Conservation (phyloP, 2,329 filamentous ascomycete species). For the Trichoderma asperellum region DNA sequence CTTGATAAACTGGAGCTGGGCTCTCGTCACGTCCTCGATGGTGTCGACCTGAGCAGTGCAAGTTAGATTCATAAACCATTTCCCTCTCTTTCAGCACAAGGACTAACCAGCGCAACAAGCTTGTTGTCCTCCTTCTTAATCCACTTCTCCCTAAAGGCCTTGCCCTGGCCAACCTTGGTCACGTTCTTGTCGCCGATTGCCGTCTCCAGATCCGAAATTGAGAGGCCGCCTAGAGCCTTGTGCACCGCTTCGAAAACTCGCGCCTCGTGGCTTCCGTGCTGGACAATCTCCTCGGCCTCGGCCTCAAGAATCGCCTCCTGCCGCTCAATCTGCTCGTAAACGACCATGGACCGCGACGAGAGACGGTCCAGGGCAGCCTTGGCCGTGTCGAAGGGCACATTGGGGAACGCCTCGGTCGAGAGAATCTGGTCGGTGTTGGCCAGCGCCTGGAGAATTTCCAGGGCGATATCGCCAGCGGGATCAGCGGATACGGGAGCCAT, state of each 20-base stretch:
- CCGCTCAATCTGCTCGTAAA: slow-evolving; percentile 79
- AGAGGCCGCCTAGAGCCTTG: slow-evolving; percentile 75
- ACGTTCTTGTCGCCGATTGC: slow-evolving; percentile 73
- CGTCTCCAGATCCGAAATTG: slow-evolving; percentile 72
- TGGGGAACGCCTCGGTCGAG: slow-evolving; percentile 71
- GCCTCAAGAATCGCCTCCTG: slow-evolving; percentile 77
- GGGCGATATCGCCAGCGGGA: slow-evolving; percentile 59
- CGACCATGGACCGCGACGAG: slow-evolving; percentile 80
- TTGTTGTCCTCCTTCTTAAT: slow-evolving; percentile 66
- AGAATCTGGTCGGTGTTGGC: slow-evolving; percentile 66
- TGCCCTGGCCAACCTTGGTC: slow-evolving; percentile 86
- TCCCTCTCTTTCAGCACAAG: not conserved
- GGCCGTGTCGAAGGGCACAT: slow-evolving; percentile 66
- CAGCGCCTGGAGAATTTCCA: slow-evolving; percentile 68
- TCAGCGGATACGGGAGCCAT: slow-evolving; percentile 27
- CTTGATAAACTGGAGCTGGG: slow-evolving; percentile 75
- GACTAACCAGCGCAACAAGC: slow-evolving; percentile 55
- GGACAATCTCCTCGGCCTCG: slow-evolving; percentile 72
- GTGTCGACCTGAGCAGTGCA: slow-evolving; percentile 59
- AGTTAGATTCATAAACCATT: not conserved
- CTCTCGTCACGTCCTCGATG: slow-evolving; percentile 78
- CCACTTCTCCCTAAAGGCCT: slow-evolving; percentile 85
- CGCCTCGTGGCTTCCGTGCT: slow-evolving; percentile 79
- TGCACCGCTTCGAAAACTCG: slow-evolving; percentile 78
- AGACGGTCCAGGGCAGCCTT: slow-evolving; percentile 90